Base-by-base conservation (phyloP, 257 asterid species). In the Solanum lycopersicoides region DNA sequence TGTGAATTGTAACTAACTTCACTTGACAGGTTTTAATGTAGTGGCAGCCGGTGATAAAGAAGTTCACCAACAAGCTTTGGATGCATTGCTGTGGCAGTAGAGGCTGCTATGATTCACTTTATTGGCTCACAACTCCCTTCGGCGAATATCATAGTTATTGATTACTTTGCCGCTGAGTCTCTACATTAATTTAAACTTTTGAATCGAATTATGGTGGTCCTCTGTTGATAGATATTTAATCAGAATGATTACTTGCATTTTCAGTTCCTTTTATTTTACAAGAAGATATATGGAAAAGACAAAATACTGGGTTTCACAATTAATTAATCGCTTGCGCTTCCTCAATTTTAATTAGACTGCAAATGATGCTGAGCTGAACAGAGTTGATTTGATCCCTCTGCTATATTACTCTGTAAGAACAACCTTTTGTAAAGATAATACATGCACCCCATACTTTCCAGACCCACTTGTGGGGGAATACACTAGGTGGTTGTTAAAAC, bases 31-130 rank as follows among this genome's bases (percentile, higher is more conserved):
- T 89, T 97, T 96, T 87, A 93, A 95, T 79, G 97, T 97, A 12
- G 91, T 92, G 72, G 99, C 99, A 6, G 97, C 99, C 3, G 99
- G 99, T 69, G 97, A 95, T 89, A 88, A 92, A 77, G 87, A 59
- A 84, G 89, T 94, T 76, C 97, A 96, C 87, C 93, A 87, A 53
- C 96, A 93, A 91, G 95, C 95, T 65, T 82, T 95, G 12, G 92
- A 92, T 83, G 89, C 92, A 18, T 89, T 97, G 76, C 91, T 92
- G 30, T 93, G 98, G 98, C 74, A 82, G 50, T 96, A 87, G 90
- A 75, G 4, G 21, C 25, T 66, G 87, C 65, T 28, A 30, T 28
- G 14, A 9, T 45, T 79, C 65, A 45, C 7, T 42, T 66, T 45
- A 30, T 63, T 14, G 60, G 44, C 18, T 71, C 23, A 9, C 23